These are phyloP conservation scores for Linnemannia elongata DNA, from an alignment of 192 early-diverging fungal genomes.

Conservation along the genomic window DNA sequence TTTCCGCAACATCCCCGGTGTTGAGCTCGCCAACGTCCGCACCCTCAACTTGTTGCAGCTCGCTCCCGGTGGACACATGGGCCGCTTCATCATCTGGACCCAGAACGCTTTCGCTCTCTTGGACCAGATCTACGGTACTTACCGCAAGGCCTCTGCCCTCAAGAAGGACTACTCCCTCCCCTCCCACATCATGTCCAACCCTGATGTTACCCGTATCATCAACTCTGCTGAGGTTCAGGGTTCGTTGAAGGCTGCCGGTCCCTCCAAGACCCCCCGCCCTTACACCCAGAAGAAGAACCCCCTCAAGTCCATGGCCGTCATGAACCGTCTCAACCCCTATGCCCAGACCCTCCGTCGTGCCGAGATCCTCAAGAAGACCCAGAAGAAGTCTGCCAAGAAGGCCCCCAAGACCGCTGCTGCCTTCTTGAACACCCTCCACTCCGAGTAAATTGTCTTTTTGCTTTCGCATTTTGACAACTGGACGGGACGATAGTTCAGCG, in stretches of 20 bases:
- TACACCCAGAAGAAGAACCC: conserved; percentile 99
- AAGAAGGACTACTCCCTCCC: conserved; percentile 96
- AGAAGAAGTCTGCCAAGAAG: conserved; percentile 58
- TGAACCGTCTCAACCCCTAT: conserved; percentile 98
- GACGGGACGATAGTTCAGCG: conserved; percentile 15
- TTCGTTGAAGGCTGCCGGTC: conserved; percentile 88
- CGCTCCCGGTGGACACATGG: conserved; percentile 98
- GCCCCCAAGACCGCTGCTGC: conserved; percentile 58
- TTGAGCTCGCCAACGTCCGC: conserved; percentile 93
- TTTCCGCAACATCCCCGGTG: conserved; percentile 99
- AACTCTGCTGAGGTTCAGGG: conserved; percentile 98
- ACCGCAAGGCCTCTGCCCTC: conserved; percentile 78
- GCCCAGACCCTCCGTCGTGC: conserved; percentile 88
- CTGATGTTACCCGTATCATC: conserved; percentile 96
- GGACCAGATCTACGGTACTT: conserved; percentile 93
- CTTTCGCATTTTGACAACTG: conserved; percentile 15
- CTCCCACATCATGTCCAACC: conserved; percentile 87
- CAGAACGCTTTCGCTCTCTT: conserved; percentile 91
- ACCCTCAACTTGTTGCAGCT: conserved; percentile 98
- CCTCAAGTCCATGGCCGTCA: conserved; percentile 89
- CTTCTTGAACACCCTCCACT: conserved; percentile 54
- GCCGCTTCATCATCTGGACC: conserved; percentile 99
- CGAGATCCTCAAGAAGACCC: conserved; percentile 70
- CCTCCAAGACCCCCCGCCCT: conserved; percentile 87
- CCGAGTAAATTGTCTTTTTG: conserved; percentile 51